Evolutionary conservation across 1,139 yeast species (phyloP).

Genomic region (Chernovozyma sophiae-reginae): DNA sequence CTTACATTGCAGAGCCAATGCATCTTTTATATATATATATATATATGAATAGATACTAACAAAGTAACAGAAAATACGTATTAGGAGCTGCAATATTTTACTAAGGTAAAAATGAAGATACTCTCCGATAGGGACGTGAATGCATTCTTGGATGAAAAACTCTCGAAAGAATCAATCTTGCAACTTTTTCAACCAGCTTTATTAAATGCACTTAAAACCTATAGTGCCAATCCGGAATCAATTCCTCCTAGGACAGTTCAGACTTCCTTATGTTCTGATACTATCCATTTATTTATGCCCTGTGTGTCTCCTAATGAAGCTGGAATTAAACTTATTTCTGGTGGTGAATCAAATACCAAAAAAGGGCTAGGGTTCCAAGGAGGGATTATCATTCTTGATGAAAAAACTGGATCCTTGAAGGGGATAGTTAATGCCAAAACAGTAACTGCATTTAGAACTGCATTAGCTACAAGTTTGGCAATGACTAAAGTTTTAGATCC

Average conservation of each 20-base stretch:
- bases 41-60: too few relatives aligned
- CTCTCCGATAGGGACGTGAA: slow-evolving; percentile 23
- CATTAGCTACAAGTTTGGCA: slow-evolving; percentile 52
- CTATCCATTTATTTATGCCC: slow-evolving; percentile 64
- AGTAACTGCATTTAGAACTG: slow-evolving; percentile 67
- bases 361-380: slow-evolving; percentile 49
- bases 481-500: slow-evolving; percentile 33
- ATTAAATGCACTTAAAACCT: slow-evolving; percentile 19
- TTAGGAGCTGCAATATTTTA: too few relatives aligned
- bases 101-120: slow-evolving; percentile 26
- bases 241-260: slow-evolving; percentile 34
- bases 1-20: too few relatives aligned
- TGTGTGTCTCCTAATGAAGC: slow-evolving; percentile 47
- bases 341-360: slow-evolving; percentile 35
- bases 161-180: slow-evolving; percentile 18
- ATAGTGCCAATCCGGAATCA: slow-evolving; percentile 18
- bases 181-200: slow-evolving; percentile 25
- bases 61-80: too few relatives aligned
- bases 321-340: slow-evolving; percentile 47
- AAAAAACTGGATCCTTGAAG: slow-evolving; percentile 43
- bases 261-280: slow-evolving; percentile 21
- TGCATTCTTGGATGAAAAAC: slow-evolving; percentile 13
- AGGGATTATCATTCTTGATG: slow-evolving; percentile 47
- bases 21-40: too few relatives aligned
- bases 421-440: slow-evolving; percentile 59